Percentiles rank a stretch among this genome's conserved stretches.
phyloP scores from a whole-genome alignment of 2,329 filamentous ascomycete species.

The Ustilaginoidea virens region DNA sequence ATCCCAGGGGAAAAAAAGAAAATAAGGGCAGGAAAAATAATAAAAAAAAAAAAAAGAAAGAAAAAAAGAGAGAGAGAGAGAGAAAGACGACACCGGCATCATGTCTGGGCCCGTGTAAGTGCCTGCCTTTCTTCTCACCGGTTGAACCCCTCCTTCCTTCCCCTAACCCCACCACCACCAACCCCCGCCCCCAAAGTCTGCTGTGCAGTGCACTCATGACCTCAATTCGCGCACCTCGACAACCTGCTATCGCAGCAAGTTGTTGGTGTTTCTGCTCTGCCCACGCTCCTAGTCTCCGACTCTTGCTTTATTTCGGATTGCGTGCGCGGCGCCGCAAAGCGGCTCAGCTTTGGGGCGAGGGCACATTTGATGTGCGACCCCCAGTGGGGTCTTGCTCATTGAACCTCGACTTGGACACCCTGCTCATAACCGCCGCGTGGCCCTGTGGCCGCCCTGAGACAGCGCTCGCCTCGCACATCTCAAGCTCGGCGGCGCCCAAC shows the following conservation, averaged over 20 bases:
- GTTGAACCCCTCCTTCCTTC: constrained; percentile 10
- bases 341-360: too few relatives aligned
- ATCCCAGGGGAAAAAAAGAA: too few relatives aligned
- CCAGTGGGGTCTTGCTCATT: too few relatives aligned
- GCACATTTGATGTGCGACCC: too few relatives aligned
- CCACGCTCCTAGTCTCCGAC: too few relatives aligned
- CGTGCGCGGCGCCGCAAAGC: too few relatives aligned
- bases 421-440: too few relatives aligned
- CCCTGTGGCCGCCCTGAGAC: constrained; percentile 19
- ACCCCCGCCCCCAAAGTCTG: constrained; percentile 20
- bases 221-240: constrained; percentile 19
- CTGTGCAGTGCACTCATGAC: constrained; percentile 9
- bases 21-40: too few relatives aligned
- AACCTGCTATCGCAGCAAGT: constrained; percentile 10
- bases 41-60: too few relatives aligned
- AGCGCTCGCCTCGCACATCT: constrained; percentile 64
- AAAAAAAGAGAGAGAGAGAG: too few relatives aligned
- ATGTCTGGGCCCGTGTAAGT: constrained; percentile 59
- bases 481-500: constrained; percentile 48
- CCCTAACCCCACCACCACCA: constrained; percentile 25
- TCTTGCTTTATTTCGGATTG: too few relatives aligned
- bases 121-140: constrained; percentile 1
- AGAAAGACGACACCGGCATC: too few relatives aligned
- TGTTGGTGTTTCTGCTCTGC: constrained; percentile 6
- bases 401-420: constrained; percentile 11